These are phyloP conservation scores for Penicillium pancosmium DNA, from an alignment of 495 filamentous ascomycete species.

Conservation along the genomic window DNA sequence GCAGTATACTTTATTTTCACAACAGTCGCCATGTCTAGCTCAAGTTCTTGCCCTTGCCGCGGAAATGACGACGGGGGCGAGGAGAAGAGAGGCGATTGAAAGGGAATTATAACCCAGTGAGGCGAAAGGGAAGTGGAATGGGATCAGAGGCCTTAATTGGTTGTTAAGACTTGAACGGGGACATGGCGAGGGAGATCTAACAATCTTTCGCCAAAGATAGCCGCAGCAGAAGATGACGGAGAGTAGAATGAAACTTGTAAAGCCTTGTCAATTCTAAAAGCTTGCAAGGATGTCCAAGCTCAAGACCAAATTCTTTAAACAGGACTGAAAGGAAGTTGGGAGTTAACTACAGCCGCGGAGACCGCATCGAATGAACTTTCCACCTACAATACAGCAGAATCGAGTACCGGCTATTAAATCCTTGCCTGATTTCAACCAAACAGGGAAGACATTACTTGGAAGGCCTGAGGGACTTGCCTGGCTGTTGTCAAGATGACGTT, in stretches of 20 bases:
- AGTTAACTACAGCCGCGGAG: too few species aligned
- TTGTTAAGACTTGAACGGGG: too few species aligned
- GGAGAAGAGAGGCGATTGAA: slow-evolving; percentile 2
- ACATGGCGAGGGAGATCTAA: too few species aligned
- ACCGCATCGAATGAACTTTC: too few species aligned
- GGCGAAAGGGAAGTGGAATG: background rate
- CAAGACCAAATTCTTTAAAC: too few species aligned
- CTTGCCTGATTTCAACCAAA: background rate
- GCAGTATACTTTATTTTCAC: background rate
- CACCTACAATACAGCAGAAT: background rate
- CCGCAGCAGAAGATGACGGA: too few species aligned
- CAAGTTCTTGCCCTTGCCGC: background rate
- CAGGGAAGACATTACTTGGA: background rate
- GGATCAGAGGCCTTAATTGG: background rate
- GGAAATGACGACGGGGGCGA: slow-evolving; percentile 9
- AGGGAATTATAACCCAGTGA: slow-evolving; percentile 2
- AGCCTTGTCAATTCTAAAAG: too few species aligned
- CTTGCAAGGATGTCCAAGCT: too few species aligned
- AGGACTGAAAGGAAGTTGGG: too few species aligned
- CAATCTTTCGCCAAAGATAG: too few species aligned
- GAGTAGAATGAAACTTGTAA: too few species aligned
- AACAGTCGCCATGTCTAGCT: background rate
- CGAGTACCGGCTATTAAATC: background rate
- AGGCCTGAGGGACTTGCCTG: background rate
- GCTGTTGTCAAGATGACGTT: background rate